Base-by-base conservation (phyloP, 2,329 filamentous ascomycete genomes). In the Pseudomassariella vexata region DNA sequence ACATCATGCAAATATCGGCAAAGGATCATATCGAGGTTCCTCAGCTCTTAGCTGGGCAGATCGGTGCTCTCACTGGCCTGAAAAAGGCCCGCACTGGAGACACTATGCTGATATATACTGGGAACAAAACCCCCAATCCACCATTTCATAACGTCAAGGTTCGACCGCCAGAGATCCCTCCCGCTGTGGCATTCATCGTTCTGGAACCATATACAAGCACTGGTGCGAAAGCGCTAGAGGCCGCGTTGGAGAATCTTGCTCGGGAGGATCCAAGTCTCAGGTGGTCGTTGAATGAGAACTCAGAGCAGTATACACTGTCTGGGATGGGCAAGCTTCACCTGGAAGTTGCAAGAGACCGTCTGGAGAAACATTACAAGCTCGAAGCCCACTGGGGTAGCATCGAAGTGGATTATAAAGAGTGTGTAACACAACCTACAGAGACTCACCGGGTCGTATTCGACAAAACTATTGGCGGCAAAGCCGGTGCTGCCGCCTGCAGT, bases 301-400 rank as follows among this genome's bases (percentile, higher is more conserved):
- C 86, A 2, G 92, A 92, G 2, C 88, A 95, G 50, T 95, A 92
- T 28, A 82, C 94, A 19, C 70, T 98, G 1, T 89, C 89, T 32
- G 92, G 92, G 4, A 96, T 98, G 92, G 92, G 92, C 6, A 87
- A 94, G 49, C 73, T 98, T 18, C 92, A 98, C 57, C 70, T 98
- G 1, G 92, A 98, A 48, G 92, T 98, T 29, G 89, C 90, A 1
- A 70, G 87, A 30, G 86, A 96, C 56, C 77, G 89, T 25, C 75
- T 98, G 8, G 79, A 92, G 43, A 85, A 86, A 32, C 87, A 94
- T 50, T 82, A 95, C 61, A 94, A 92, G 55, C 87, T 72, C 68
- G 57, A 95, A 77, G 71, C 88, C 69, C 40, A 79, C 64, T 95
- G 95, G 66, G 89, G 90, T 9, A 81, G 79, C 32, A 94, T 98